Evolutionary conservation across 1,284 basidiomycete species (phyloP).

Genomic region (Meira miltonrushii): DNA sequence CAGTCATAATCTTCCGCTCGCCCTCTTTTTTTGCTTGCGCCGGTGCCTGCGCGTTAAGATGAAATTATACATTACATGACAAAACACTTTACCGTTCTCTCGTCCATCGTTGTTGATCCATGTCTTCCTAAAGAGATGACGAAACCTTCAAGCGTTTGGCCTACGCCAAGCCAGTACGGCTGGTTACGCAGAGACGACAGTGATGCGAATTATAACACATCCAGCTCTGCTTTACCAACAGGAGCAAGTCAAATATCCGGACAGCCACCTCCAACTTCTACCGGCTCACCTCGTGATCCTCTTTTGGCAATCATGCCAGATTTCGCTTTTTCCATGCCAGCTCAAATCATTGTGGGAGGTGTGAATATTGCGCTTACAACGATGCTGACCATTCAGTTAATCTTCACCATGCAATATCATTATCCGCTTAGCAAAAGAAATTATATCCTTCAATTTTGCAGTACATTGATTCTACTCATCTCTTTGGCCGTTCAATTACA

Average conservation of each 20-base stretch:
- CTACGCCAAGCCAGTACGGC: too few relatives aligned
- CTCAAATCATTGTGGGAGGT: constrained; percentile 82
- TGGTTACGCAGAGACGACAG: too few relatives aligned
- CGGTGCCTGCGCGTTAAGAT: too few relatives aligned
- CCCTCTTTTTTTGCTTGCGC: too few relatives aligned
- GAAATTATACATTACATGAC: too few relatives aligned
- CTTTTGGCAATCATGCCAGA: constrained; percentile 41
- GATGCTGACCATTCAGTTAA: constrained; percentile 83
- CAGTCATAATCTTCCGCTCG: too few relatives aligned
- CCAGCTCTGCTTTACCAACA: constrained; percentile 21
- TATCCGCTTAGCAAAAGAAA: constrained; percentile 87
- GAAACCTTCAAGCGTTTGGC: too few relatives aligned
- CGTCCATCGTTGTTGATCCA: too few relatives aligned
- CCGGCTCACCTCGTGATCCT: constrained; percentile 17
- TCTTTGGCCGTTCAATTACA: constrained; percentile 41
- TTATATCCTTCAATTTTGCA: constrained; percentile 79
- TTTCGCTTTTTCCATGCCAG: constrained; percentile 73
- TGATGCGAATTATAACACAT: constrained; percentile 8
- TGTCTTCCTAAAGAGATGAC: too few relatives aligned
- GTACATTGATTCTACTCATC: constrained; percentile 69
- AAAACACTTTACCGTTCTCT: too few relatives aligned
- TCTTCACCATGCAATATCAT: constrained; percentile 94
- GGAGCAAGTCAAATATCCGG: constrained; percentile 27
- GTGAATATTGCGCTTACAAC: constrained; percentile 78
- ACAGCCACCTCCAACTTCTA: constrained; percentile 27